Evolutionary conservation across 2,329 filamentous ascomycete genomes (phyloP).

Genomic region (Scedosporium minutisporum): DNA sequence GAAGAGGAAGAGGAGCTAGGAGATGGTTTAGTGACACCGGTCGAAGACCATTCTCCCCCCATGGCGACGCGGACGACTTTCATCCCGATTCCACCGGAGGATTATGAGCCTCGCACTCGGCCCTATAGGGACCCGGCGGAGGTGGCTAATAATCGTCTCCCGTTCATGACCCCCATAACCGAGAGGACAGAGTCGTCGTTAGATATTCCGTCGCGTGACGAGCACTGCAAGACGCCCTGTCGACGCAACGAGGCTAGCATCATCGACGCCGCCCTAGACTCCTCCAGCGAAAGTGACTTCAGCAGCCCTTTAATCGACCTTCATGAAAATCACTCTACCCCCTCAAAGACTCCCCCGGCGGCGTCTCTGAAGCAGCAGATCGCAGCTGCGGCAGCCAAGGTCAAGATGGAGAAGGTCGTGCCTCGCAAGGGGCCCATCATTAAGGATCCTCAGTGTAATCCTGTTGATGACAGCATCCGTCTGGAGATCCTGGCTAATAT

Average conservation of each 20-base stretch:
- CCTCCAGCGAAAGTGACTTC: constrained; percentile 23
- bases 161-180: constrained; percentile 98
- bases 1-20: constrained; percentile 24
- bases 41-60: constrained; percentile 25
- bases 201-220: constrained; percentile 47
- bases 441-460: constrained; percentile 77
- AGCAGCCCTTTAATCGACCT: constrained; percentile 70
- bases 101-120: constrained; percentile 69
- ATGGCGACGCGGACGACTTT: constrained; percentile 56
- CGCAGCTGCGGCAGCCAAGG: constrained; percentile 14
- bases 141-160: constrained; percentile 79
- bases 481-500: constrained; percentile 65
- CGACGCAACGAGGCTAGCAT: constrained; percentile 27
- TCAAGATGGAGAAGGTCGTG: constrained; percentile 26
- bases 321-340: constrained; percentile 32
- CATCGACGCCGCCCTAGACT: neutral
- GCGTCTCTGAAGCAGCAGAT: constrained; percentile 11
- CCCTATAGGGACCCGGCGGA: constrained; percentile 74
- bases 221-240: constrained; percentile 69
- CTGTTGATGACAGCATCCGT: constrained; percentile 68
- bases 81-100: constrained; percentile 72
- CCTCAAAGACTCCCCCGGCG: constrained; percentile 29
- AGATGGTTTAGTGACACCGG: constrained; percentile 34
- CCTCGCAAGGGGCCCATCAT: constrained; percentile 62
- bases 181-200: constrained; percentile 89